Conservation (phyloP, 306 rosid genomes). For the Pyrus bretschneideri region DNA sequence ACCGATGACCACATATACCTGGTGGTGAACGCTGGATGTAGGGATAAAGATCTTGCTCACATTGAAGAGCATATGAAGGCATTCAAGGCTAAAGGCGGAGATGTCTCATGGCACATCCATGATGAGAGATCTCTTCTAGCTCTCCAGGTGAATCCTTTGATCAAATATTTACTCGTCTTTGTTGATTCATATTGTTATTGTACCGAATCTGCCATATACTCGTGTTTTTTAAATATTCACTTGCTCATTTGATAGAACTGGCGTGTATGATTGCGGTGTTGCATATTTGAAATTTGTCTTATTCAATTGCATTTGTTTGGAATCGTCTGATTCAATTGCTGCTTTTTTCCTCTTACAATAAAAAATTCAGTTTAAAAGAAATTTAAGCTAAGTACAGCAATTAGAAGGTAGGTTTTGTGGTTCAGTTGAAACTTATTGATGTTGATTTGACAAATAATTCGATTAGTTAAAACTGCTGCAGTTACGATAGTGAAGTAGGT, state of each 20-base stretch:
- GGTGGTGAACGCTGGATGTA: slow-evolving; percentile 93
- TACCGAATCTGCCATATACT: background rate
- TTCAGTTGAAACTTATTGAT: background rate
- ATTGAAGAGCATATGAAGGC: slow-evolving; percentile 91
- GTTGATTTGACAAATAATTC: background rate
- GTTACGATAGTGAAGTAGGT: background rate
- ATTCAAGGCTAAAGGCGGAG: slow-evolving; percentile 95
- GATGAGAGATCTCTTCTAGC: slow-evolving; percentile 95
- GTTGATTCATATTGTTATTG: background rate
- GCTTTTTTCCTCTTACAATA: background rate
- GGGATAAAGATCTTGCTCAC: slow-evolving; percentile 93
- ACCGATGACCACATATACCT: slow-evolving; percentile 69
- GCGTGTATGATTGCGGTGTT: background rate
- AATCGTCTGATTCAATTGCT: background rate
- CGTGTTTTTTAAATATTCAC: background rate
- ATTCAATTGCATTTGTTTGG: background rate
- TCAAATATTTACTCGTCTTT: background rate
- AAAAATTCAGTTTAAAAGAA: background rate
- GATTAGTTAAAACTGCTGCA: background rate
- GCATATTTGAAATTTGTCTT: background rate
- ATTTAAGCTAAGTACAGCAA: background rate
- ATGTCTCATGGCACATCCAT: slow-evolving; percentile 91
- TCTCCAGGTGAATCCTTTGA: slow-evolving; percentile 52
- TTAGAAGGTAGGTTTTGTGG: background rate
- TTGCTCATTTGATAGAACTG: background rate